phyloP scores from a whole-genome alignment of 306 rosid genomes.

The Malus sylvestris region DNA sequence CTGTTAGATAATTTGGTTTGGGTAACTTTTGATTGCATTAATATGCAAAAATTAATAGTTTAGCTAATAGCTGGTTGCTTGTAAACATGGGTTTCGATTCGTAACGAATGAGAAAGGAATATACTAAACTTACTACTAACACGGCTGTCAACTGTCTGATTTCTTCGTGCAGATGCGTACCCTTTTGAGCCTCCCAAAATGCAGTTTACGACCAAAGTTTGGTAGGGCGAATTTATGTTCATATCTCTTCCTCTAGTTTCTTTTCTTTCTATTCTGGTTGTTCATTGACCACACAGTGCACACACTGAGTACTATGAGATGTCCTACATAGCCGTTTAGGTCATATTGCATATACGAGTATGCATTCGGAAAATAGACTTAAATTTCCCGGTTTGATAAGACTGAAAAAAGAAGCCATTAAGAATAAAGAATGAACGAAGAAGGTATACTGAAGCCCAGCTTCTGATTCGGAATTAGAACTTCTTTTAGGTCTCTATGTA shows the following conservation, averaged over 20 bases:
- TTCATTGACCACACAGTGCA: not conserved
- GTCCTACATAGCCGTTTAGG: not conserved
- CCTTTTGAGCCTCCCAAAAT: conserved; percentile 98
- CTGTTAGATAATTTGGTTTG: not conserved
- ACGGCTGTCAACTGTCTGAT: not conserved
- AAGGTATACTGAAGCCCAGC: too few species aligned
- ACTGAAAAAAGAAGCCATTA: too few species aligned
- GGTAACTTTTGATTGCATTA: not conserved
- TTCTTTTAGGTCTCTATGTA: not conserved
- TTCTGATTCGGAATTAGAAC: not conserved
- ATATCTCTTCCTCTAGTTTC: not conserved
- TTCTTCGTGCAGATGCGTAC: conserved; percentile 70
- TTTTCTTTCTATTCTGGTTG: not conserved
- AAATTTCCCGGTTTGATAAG: too few species aligned
- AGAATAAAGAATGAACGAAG: not conserved
- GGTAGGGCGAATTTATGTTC: conserved; percentile 35
- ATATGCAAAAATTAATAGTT: not conserved
- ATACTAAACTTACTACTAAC: not conserved
- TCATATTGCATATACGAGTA: not conserved
- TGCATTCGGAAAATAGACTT: not conserved
- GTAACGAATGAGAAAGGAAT: not conserved
- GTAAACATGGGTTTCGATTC: not conserved
- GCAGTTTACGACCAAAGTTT: conserved; percentile 89
- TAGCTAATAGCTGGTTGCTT: not conserved
- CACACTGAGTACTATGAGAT: not conserved